Evolutionary conservation across 768 basidiomycete genomes (phyloP), one percentile per base, ranked within the genome.

Genomic region (Amanita pseudoporphyria): DNA sequence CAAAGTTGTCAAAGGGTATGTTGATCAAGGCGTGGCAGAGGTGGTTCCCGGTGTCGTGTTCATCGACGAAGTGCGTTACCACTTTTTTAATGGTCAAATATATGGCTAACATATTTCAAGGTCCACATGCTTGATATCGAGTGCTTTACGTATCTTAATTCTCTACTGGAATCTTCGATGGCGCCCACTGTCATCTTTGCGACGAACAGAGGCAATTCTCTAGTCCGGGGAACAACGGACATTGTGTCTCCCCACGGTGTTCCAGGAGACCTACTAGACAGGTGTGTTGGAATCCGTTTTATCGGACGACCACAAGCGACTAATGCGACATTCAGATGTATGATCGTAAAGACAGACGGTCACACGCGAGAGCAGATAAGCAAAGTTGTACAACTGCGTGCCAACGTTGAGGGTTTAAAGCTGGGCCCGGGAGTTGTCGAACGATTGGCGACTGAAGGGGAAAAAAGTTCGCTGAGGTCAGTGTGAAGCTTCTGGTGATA

Each of bases 51-150:
- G 96, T 3, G 95, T 99, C 3, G 84, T 98, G 12, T 99, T 99
- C 66, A 94, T 99, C 53, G 96, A 98, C 63, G 96, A 99, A 79
- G 95, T 96, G 57, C 52, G 77, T 60, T 31, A 4, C 36, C 28
- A 14, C 24, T 5, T 7, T 16, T 9, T n/a, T 18, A 44, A 30
- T 45, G 33, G 19, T 41, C 22, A 30, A 12, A 49, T 45, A 1
- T 13, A 21, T 31, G 38, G 12, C 16, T 44, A 28, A 41, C 32
- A 19, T 21, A 32, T 38, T 53, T 30, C 30, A 26, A 96, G 93
- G 95, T 98, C 19, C 96, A 99, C 69, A 98, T 98, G 95, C 82
- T 99, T 53, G 96, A 99, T 64, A 94, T 98, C 59, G 96, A 99
- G 65, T 97, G 94, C 65, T 99, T 98, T 72, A 97, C 96, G 4